phyloP scores from a whole-genome alignment of 495 filamentous ascomycete species.

The Neurospora sp. region DNA sequence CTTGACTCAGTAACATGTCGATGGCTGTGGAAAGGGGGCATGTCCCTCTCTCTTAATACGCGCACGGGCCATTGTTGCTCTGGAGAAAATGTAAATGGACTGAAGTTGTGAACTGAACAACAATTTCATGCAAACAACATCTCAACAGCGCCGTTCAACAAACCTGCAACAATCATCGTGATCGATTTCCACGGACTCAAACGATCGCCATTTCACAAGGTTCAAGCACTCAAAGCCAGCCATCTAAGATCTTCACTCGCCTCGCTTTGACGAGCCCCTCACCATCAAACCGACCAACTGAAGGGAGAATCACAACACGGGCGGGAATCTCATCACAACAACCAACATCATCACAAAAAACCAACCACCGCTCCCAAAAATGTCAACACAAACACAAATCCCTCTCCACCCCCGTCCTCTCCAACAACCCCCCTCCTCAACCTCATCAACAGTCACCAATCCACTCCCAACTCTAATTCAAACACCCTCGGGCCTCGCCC shows the following conservation, averaged over 20 bases:
- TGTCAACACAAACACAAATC: slow-evolving; percentile 9
- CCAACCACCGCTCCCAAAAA: not conserved
- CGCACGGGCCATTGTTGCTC: not conserved
- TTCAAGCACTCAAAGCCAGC: not conserved
- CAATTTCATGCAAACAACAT: not conserved
- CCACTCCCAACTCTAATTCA: slow-evolving; percentile 76
- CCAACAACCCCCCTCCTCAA: not conserved
- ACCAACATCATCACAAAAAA: not conserved
- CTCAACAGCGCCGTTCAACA: not conserved
- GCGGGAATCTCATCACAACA: not conserved
- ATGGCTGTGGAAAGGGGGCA: not conserved
- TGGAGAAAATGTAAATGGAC: not conserved
- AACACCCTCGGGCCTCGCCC: slow-evolving; percentile 67
- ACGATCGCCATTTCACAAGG: not conserved
- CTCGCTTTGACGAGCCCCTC: not conserved
- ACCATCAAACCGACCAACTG: not conserved
- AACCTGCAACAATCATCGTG: not conserved
- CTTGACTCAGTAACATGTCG: not conserved
- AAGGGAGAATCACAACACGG: slow-evolving; percentile 1
- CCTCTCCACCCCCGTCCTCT: slow-evolving; percentile 6
- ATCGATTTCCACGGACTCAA: not conserved
- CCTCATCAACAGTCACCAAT: slow-evolving; percentile 24
- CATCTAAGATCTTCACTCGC: not conserved
- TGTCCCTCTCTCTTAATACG: not conserved
- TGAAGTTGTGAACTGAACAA: not conserved